These are phyloP conservation scores for Sphenostylis stenocarpa DNA, from an alignment of 306 rosid genomes.

Conservation along the genomic window DNA sequence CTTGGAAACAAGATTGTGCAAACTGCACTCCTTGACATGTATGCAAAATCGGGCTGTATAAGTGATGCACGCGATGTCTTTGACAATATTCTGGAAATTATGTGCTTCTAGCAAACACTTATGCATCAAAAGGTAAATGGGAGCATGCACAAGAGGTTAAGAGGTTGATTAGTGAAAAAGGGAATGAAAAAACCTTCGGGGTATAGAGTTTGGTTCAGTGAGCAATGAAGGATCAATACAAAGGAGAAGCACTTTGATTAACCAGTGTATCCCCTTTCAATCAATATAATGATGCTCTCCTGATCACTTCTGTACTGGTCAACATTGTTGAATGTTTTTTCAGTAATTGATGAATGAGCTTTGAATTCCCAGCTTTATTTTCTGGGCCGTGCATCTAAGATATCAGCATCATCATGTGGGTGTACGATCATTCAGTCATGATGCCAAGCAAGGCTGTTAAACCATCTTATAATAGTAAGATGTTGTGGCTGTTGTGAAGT, in stretches of 20 bases:
- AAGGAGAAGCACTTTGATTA: slow-evolving; percentile 3
- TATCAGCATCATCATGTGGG: background rate
- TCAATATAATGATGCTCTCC: background rate
- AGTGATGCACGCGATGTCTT: slow-evolving; percentile 57
- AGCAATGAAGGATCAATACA: background rate
- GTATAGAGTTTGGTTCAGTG: slow-evolving; percentile 64
- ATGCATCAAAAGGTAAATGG: slow-evolving; percentile 65
- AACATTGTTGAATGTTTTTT: background rate
- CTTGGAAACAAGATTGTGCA: slow-evolving; percentile 57
- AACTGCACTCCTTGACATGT: slow-evolving; percentile 68
- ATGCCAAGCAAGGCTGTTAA: background rate
- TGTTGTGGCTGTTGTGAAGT: slow-evolving; percentile 69
- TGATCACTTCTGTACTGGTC: background rate
- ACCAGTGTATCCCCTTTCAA: background rate
- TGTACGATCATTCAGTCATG: background rate
- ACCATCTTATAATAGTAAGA: slow-evolving; percentile 75
- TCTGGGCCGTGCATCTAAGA: background rate
- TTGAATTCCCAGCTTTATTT: background rate
- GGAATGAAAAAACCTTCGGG: slow-evolving; percentile 57
- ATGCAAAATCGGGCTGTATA: slow-evolving; percentile 60
- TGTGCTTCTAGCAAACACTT: slow-evolving; percentile 68
- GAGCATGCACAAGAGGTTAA: slow-evolving; percentile 55
- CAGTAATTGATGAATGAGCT: background rate
- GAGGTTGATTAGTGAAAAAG: slow-evolving; percentile 50
- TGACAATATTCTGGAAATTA: slow-evolving; percentile 57